Base-by-base conservation (phyloP, 2,329 filamentous ascomycete species). In the Blastomyces gilchristii region DNA sequence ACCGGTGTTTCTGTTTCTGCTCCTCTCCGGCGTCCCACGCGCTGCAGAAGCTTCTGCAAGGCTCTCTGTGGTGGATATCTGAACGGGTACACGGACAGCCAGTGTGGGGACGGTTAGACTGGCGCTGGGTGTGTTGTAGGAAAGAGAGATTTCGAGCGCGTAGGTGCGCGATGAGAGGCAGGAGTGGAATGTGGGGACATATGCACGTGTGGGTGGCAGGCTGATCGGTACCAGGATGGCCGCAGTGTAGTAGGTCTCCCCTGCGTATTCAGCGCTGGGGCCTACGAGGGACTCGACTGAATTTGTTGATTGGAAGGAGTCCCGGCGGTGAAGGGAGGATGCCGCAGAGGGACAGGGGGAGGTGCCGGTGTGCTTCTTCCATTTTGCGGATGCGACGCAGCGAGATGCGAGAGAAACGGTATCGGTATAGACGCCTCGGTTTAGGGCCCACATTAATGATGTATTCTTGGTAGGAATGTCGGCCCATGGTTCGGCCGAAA, bases 181-280 rank as follows among this genome's bases (percentile, higher is more conserved):
- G 49, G 82, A 81, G 76, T 89, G 85, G 75, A 90, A 90, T 2
- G 86, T 87, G 1, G 87, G 87, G 25, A 87, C 75, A 71, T 87
- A 87, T 34, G 80, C 76, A 68, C 86, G 87, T 65, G 77, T 77
- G n/a, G 71, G 69, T 2, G 87, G 86, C 0, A 88, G 78, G 0
- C 81, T 80, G 68, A 89, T 76, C 0, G 87, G 87, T 1, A 89
- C 82, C 1, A 87, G 71, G 45, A 90, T 76, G n/a, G 78, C 78
- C 7, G 86, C 80, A 2, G 83, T 85, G 74, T 87, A 89, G 74
- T 82, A 86, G 18, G 70, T 70, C 6, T 73, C 72, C 31, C 78
- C 78, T 1, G 75, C 72, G 71, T 81, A 83, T 34, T 71, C 71
- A 49, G 74, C 67, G 1, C 75, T 75, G 25, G 78, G 71, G 4